These are phyloP conservation scores for Isabelozyma pseudorhagii DNA, from an alignment of 805 yeast species.

Conservation along the genomic window DNA sequence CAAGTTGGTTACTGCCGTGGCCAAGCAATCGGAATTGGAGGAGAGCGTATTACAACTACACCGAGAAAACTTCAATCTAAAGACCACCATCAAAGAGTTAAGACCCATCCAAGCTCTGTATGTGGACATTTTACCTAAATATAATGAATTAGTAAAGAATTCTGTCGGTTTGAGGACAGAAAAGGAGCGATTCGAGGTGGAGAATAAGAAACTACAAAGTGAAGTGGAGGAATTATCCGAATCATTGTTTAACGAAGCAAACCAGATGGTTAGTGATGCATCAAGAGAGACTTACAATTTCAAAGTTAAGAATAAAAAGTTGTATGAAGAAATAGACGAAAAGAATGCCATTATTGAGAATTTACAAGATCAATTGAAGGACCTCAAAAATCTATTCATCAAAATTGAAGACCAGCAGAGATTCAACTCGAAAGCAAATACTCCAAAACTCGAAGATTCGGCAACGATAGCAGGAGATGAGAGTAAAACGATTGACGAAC, in stretches of 20 bases:
- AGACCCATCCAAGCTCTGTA: slow-evolving; percentile 18
- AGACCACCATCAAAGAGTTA: slow-evolving; percentile 18
- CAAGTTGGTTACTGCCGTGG: slow-evolving; percentile 56
- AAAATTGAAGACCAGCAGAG: slow-evolving; percentile 46
- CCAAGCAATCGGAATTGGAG: slow-evolving; percentile 54
- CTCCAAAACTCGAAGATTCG: slow-evolving; percentile 8
- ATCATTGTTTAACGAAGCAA: slow-evolving; percentile 79
- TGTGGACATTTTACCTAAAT: slow-evolving; percentile 25
- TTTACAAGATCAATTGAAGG: slow-evolving; percentile 63
- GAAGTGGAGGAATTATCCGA: slow-evolving; percentile 82
- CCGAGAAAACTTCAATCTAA: slow-evolving; percentile 29
- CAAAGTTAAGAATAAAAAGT: slow-evolving; percentile 55
- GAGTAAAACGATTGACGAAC: not conserved
- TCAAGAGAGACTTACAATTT: slow-evolving; percentile 60
- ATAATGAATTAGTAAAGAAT: slow-evolving; percentile 26
- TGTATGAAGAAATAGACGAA: slow-evolving; percentile 56
- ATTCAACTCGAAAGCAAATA: slow-evolving; percentile 6
- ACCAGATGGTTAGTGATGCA: slow-evolving; percentile 79
- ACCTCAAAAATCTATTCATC: slow-evolving; percentile 59
- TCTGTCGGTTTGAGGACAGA: slow-evolving; percentile 18
- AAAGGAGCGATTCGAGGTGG: slow-evolving; percentile 53
- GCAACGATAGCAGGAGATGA: not conserved
- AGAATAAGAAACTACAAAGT: slow-evolving; percentile 56
- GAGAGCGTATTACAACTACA: slow-evolving; percentile 41
- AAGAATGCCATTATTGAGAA: slow-evolving; percentile 64